These are phyloP conservation scores for Cercospora sp. DNA, from an alignment of 2,329 filamentous ascomycete genomes.

Conservation along the genomic window DNA sequence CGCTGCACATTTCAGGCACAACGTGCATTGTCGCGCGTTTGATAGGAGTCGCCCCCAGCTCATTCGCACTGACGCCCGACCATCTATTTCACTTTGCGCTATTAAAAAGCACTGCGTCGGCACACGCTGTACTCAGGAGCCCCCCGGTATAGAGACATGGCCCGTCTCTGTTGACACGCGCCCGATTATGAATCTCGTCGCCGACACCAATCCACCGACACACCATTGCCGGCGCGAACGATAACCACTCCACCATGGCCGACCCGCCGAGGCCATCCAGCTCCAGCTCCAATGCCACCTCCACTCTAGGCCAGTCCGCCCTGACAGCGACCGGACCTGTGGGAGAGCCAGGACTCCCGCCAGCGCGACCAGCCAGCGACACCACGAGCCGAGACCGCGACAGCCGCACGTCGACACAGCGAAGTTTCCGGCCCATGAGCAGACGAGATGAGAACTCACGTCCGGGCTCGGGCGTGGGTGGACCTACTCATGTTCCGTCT, in stretches of 20 bases:
- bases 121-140: neutral
- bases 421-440: conserved; percentile 14
- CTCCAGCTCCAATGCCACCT: conserved; percentile 25
- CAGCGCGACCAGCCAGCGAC: conserved; percentile 43
- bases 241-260: conserved; percentile 5
- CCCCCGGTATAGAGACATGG: neutral
- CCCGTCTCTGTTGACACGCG: neutral
- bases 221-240: neutral
- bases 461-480: conserved; percentile 63
- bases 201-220: conserved; percentile 3
- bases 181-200: conserved; percentile 16
- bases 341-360: conserved; percentile 51
- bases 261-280: conserved; percentile 13
- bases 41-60: neutral
- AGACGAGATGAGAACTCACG: conserved; percentile 27
- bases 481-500: conserved; percentile 81
- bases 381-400: conserved; percentile 12
- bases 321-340: conserved; percentile 46
- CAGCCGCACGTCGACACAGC: conserved; percentile 17
- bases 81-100: neutral
- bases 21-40: neutral
- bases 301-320: conserved; percentile 27
- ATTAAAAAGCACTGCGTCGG: neutral
- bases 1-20: neutral
- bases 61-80: conserved; percentile 3